A percentile compares a stretch with the other conserved stretches of the same genome.
Evolutionary conservation across 305 asterid species (phyloP).

Genomic region (Ruellia speciosa): DNA sequence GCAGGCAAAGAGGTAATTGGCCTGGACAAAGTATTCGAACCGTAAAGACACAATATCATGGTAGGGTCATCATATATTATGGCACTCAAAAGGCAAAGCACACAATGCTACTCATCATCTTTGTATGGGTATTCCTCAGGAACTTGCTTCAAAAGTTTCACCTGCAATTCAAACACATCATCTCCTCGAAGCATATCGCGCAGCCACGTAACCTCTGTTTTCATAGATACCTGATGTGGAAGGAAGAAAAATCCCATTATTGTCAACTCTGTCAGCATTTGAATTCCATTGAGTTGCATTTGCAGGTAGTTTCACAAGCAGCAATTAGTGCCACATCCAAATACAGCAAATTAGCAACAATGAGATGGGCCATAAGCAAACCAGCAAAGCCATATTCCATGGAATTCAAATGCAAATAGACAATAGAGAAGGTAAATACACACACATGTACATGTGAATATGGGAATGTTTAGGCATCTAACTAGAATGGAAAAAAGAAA

Average conservation of each 20-base stretch:
- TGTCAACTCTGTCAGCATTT: not conserved
- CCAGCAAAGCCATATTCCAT: too few relatives aligned
- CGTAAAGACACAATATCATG: not conserved
- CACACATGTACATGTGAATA: too few relatives aligned
- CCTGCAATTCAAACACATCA: conserved; percentile 85
- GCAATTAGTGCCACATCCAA: too few relatives aligned
- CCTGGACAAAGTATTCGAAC: not conserved
- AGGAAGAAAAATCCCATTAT: not conserved
- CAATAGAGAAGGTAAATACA: too few relatives aligned
- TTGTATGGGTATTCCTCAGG: conserved; percentile 98
- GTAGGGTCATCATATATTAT: not conserved
- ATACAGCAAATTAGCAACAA: too few relatives aligned
- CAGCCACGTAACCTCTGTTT: conserved; percentile 89
- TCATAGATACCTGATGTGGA: conserved; percentile 72
- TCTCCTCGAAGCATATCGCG: conserved; percentile 99
- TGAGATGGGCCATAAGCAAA: too few relatives aligned
- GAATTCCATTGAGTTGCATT: not conserved
- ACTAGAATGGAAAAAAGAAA: too few relatives aligned
- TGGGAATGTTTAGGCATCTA: too few relatives aligned
- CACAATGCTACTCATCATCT: conserved; percentile 65
- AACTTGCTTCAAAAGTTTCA: conserved; percentile 88
- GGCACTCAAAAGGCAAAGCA: conserved; percentile 12
- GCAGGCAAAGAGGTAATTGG: not conserved
- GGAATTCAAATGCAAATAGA: too few relatives aligned
- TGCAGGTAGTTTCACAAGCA: too few relatives aligned